Evolutionary conservation across 1,284 basidiomycete genomes (phyloP).

Genomic region (Neolentinus lepideus): DNA sequence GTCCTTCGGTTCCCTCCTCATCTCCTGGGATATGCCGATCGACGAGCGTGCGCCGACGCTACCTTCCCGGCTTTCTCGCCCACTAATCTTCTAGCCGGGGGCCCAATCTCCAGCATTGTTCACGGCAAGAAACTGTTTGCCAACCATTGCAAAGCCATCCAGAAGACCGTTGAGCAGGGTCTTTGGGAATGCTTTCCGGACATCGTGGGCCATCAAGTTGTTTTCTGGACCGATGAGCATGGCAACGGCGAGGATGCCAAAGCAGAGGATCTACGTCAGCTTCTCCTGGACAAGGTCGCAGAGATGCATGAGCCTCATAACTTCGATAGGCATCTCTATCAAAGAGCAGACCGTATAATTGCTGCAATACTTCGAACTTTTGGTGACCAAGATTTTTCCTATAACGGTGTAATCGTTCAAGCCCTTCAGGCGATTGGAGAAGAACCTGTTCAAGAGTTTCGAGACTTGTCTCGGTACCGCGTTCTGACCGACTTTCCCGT

Average conservation of each 20-base stretch:
- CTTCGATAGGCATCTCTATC: slow-evolving; percentile 31
- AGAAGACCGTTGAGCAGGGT: slow-evolving; percentile 44
- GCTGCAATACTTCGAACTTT: slow-evolving; percentile 51
- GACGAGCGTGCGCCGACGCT: slow-evolving; percentile 50
- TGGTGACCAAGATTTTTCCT: slow-evolving; percentile 48
- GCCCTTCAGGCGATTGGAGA: slow-evolving; percentile 31
- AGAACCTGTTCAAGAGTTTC: slow-evolving; percentile 35
- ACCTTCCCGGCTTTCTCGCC: slow-evolving; percentile 60
- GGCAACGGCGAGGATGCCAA: slow-evolving; percentile 8
- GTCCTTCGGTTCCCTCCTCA: slow-evolving; percentile 62
- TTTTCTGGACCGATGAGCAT: slow-evolving; percentile 33
- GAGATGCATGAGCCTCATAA: slow-evolving; percentile 23
- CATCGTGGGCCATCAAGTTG: slow-evolving; percentile 58
- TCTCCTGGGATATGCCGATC: slow-evolving; percentile 65
- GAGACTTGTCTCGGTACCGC: slow-evolving; percentile 44
- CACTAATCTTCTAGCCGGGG: slow-evolving; percentile 41
- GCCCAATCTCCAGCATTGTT: slow-evolving; percentile 18
- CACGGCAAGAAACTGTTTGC: slow-evolving; percentile 45
- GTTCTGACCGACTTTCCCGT: slow-evolving; percentile 35
- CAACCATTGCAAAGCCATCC: slow-evolving; percentile 57
- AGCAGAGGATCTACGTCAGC: slow-evolving; percentile 24
- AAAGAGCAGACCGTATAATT: slow-evolving; percentile 48
- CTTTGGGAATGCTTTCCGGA: slow-evolving; percentile 64
- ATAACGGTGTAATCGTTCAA: slow-evolving; percentile 36
- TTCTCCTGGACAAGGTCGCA: slow-evolving; percentile 28